Evolutionary conservation across 768 basidiomycete genomes (phyloP), one percentile per base, ranked within the genome.

Genomic region (Panaeolus cyanescens): DNA sequence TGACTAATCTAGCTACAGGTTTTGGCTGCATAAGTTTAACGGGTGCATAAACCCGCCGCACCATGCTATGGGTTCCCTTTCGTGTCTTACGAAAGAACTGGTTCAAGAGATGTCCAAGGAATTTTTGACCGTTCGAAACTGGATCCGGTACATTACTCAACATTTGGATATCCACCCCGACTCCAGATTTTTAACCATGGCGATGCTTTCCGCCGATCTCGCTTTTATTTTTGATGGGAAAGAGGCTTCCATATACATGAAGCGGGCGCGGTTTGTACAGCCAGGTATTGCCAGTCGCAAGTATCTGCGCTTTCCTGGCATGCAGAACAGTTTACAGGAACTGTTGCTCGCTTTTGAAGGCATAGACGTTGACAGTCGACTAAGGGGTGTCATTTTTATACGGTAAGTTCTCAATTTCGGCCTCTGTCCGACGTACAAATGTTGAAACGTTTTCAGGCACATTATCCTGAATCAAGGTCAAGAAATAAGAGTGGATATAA

Each of bases 11-110:
- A n/a, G n/a, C 8, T 33, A 6, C 60, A 85, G 84, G 54, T 72
- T 70, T 42, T 85, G 83, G 81, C 70, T 87, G 7, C 65, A 63
- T 4, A 75, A 72, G 28, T 69, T 89, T 0, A 82, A 86, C 57
- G 80, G 83, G 19, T 76, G 80, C 1, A 55, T 88, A 5, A 75
- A 80, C 61, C 87, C 88, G 2, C 68, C 81, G 0, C 75, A 69
- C 54, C 71, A 81, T 58, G 59, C 68, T n/a, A 72, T 86, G 42
- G 89, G 87, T 4, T 78, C 81, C 0, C 57, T 68, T 0, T 68
- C 77, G 0, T 63, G 72, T 45, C 68, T 86, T 0, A 71, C 79
- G 32, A 58, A 72, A 9, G 62, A 64, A 1, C 28, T 62, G 10
- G 80, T 85, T 30, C 80, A 80, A 0, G 78, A 82, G 58, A 76